Evolutionary conservation across 805 yeast genomes (phyloP).

Genomic region (Suhomyces xylopsoci): DNA sequence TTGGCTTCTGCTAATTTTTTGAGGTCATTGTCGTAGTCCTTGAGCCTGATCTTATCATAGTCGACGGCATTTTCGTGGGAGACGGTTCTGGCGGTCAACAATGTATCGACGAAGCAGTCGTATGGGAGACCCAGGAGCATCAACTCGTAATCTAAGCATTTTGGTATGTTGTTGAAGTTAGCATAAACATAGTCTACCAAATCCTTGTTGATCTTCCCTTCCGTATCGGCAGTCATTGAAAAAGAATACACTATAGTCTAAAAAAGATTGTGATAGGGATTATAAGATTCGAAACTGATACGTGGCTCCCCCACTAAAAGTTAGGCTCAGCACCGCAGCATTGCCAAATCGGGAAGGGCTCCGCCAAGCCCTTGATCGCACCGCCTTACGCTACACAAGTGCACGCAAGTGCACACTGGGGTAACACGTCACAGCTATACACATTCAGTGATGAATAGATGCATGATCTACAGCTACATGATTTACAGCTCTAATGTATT

Average conservation of each 20-base stretch:
- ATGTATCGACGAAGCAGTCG: slow-evolving; percentile 28
- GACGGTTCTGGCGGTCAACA: slow-evolving; percentile 25
- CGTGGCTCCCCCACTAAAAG: not conserved
- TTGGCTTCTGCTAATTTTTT: slow-evolving; percentile 35
- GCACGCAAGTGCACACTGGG: not conserved
- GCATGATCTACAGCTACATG: not conserved
- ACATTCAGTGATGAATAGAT: too few relatives aligned
- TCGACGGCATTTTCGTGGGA: slow-evolving; percentile 37
- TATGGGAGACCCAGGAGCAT: slow-evolving; percentile 56
- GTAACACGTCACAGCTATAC: too few relatives aligned
- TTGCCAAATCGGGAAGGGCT: not conserved
- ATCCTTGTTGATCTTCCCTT: slow-evolving; percentile 24
- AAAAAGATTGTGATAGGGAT: not conserved
- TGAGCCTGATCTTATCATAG: slow-evolving; percentile 30
- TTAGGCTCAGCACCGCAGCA: not conserved
- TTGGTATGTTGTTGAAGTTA: slow-evolving; percentile 32
- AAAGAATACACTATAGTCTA: not conserved
- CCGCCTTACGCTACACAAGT: too few relatives aligned
- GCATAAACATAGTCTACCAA: slow-evolving; percentile 33
- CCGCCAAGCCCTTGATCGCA: not conserved
- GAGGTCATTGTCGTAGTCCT: slow-evolving; percentile 26
- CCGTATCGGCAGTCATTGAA: not conserved
- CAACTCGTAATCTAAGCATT: slow-evolving; percentile 46
- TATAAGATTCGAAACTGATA: not conserved
- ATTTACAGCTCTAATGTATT: not conserved